These are phyloP conservation scores for Xylariaceae sp. DNA, from an alignment of 2,329 filamentous ascomycete genomes.

Conservation along the genomic window DNA sequence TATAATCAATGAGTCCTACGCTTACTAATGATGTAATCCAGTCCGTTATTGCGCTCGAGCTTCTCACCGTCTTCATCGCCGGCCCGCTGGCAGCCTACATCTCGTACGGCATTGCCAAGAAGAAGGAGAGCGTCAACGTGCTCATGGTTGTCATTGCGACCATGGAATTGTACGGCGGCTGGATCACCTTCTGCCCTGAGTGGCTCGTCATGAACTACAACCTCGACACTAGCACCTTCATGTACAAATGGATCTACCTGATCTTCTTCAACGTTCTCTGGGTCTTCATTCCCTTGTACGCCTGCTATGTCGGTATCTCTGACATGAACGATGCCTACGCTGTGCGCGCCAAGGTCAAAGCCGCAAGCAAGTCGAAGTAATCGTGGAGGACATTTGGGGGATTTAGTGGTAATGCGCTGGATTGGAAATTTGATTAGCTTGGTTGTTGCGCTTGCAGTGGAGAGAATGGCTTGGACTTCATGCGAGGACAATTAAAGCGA, in stretches of 20 bases:
- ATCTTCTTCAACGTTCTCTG: slow-evolving; percentile 68
- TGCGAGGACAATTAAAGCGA: too few species aligned
- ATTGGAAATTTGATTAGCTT: too few species aligned
- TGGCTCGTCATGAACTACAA: slow-evolving; percentile 63
- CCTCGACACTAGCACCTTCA: slow-evolving; percentile 64
- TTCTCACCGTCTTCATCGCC: slow-evolving; percentile 62
- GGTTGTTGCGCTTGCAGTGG: too few species aligned
- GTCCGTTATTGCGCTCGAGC: slow-evolving; percentile 62
- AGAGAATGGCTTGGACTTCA: too few species aligned
- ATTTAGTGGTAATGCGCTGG: too few species aligned
- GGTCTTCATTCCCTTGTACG: slow-evolving; percentile 62
- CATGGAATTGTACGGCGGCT: slow-evolving; percentile 65
- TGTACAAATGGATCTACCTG: slow-evolving; percentile 67
- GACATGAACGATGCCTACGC: slow-evolving; percentile 57
- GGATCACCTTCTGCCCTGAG: slow-evolving; percentile 70
- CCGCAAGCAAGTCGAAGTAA: slow-evolving; percentile 34
- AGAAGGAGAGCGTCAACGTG: slow-evolving; percentile 54
- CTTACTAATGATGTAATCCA: slow-evolving; percentile 19
- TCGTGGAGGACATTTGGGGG: neutral
- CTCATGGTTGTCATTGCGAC: slow-evolving; percentile 65
- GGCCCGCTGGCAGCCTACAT: slow-evolving; percentile 59
- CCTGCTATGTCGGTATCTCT: slow-evolving; percentile 51
- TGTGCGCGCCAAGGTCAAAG: slow-evolving; percentile 33
- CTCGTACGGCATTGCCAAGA: slow-evolving; percentile 58
- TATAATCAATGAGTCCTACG: neutral